These are phyloP conservation scores for Beauveria bassiana DNA, from an alignment of 2,329 filamentous ascomycete species.

Conservation along the genomic window DNA sequence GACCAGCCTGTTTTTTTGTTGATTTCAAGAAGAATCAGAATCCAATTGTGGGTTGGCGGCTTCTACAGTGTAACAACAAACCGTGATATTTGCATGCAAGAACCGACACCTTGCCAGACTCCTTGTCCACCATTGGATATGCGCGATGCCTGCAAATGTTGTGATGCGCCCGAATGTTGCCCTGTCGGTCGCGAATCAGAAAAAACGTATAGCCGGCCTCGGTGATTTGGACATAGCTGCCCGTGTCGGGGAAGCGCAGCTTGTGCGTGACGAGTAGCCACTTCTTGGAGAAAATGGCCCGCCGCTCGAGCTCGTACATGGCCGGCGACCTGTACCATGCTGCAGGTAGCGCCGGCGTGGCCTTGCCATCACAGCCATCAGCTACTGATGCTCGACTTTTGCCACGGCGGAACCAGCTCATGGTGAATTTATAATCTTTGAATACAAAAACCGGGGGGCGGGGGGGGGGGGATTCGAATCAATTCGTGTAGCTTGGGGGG, in stretches of 20 bases:
- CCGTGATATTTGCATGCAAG: conserved; percentile 15
- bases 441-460: neutral
- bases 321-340: conserved; percentile 33
- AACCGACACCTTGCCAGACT: conserved; percentile 13
- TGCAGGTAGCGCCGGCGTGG: conserved; percentile 17
- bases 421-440: neutral
- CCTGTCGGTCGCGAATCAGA: conserved; percentile 16
- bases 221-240: conserved; percentile 15
- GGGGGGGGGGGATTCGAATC: no score
- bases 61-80: neutral
- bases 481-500: neutral
- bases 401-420: conserved; percentile 11
- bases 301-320: conserved; percentile 49
- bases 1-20: conserved; percentile 29
- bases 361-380: conserved; percentile 4
- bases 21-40: neutral
- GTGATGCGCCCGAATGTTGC: conserved; percentile 16
- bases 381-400: neutral
- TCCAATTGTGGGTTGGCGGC: neutral
- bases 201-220: conserved; percentile 18
- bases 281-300: conserved; percentile 49
- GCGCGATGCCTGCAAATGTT: conserved; percentile 17
- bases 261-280: conserved; percentile 45
- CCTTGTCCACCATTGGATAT: conserved; percentile 16
- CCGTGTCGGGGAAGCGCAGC: conserved; percentile 14